Conservation (phyloP, 495 filamentous ascomycete genomes). For the Lentithecium fluviatile region DNA sequence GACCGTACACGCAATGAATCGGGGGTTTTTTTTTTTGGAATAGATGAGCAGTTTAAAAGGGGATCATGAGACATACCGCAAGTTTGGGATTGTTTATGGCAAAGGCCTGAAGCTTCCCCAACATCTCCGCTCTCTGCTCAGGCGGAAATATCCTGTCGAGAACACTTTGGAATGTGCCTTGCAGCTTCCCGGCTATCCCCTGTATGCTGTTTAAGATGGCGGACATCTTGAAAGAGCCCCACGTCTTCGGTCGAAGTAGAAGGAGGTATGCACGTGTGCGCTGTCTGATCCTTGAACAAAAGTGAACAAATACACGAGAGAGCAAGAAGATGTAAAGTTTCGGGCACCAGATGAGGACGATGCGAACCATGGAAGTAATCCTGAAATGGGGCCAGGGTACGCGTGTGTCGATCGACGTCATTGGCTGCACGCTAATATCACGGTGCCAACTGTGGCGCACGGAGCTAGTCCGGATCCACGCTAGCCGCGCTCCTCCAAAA, state of each 20-base stretch:
- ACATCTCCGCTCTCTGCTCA: slow-evolving; percentile 39
- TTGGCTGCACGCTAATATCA: background rate
- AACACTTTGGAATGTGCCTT: slow-evolving; percentile 22
- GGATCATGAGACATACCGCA: no score
- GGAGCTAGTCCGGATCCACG: no score
- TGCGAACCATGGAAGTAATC: background rate
- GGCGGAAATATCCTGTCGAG: slow-evolving; percentile 42
- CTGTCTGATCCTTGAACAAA: background rate
- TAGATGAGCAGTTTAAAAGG: no score
- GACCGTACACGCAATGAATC: background rate
- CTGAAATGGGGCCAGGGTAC: background rate
- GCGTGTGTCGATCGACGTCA: slow-evolving; percentile 4
- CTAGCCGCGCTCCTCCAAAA: background rate
- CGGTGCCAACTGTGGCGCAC: background rate
- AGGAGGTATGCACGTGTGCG: background rate
- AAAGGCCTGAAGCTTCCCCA: slow-evolving; percentile 39
- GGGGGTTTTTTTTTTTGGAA: background rate
- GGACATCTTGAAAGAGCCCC: slow-evolving; percentile 23
- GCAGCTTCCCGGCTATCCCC: slow-evolving; percentile 26
- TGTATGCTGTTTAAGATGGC: slow-evolving; percentile 28
- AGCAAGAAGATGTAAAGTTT: no score
- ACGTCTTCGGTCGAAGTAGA: background rate
- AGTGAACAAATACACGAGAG: no score
- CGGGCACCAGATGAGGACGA: no score
- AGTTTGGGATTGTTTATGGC: slow-evolving; percentile 44